Evolutionary conservation across 345 rosid genomes (phyloP).

Genomic region (Erysimum cheiranthoides): DNA sequence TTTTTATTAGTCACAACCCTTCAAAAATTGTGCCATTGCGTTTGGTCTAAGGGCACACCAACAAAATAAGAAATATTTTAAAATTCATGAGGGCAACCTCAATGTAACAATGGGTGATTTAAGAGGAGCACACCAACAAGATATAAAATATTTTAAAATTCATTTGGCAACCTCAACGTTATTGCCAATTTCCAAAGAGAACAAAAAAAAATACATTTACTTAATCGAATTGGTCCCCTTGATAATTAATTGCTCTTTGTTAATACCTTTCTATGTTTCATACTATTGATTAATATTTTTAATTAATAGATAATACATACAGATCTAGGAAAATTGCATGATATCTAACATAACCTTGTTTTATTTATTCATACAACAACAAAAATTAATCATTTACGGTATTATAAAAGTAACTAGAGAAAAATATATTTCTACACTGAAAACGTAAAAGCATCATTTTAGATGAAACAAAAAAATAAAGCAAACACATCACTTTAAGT

Average conservation of each 20-base stretch:
- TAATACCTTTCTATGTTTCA: neutral
- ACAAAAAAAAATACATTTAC: slow-evolving; percentile 3
- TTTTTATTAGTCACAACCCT: no score
- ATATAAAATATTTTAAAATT: slow-evolving; percentile 7
- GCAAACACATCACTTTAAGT: no score
- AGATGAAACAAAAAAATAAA: no score
- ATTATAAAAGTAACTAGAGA: no score
- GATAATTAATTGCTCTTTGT: slow-evolving; percentile 7
- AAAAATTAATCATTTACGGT: no score
- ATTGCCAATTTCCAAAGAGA: slow-evolving; percentile 26
- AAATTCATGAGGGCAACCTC: slow-evolving; percentile 18
- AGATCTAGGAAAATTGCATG: neutral
- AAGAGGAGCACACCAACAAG: slow-evolving; percentile 16
- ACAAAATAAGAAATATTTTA: slow-evolving; percentile 11
- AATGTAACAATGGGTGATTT: slow-evolving; percentile 26
- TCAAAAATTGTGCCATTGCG: no score
- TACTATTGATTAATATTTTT: neutral
- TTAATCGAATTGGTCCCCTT: slow-evolving; percentile 39
- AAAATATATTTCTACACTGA: no score
- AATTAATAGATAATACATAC: neutral
- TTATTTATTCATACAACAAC: neutral
- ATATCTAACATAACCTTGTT: neutral
- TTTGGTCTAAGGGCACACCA: slow-evolving; percentile 14
- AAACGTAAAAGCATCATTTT: no score
- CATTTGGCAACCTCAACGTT: slow-evolving; percentile 4